Percentiles rank a stretch among this genome's conserved stretches.
Evolutionary conservation across 2,329 filamentous ascomycete genomes (phyloP).

Genomic region (Fusarium falciforme): DNA sequence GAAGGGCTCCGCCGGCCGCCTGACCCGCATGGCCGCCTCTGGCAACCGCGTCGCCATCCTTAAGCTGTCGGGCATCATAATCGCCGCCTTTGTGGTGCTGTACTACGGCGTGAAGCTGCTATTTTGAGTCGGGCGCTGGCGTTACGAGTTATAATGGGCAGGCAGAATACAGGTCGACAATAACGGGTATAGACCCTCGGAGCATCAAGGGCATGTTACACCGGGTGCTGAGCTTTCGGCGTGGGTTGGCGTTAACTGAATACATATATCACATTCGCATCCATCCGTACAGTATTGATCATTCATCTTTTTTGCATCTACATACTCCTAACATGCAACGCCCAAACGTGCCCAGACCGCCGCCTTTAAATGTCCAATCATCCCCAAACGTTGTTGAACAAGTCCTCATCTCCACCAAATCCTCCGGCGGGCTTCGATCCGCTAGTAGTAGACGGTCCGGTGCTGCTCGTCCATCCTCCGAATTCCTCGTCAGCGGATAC

Average conservation of each 20-base stretch:
- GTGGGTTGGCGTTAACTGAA: slow-evolving; percentile 37
- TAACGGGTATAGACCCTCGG: background rate
- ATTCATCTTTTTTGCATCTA: slow-evolving; percentile 45
- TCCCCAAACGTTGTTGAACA: slow-evolving; percentile 97
- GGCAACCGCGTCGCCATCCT: slow-evolving; percentile 93
- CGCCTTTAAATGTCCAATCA: slow-evolving; percentile 51
- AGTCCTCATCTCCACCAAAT: slow-evolving; percentile 79
- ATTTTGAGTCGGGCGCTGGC: slow-evolving; percentile 55
- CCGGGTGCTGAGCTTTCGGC: slow-evolving; percentile 22
- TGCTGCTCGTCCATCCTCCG: slow-evolving; percentile 89
- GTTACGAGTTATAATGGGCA: slow-evolving; percentile 2
- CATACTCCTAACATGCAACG: slow-evolving; percentile 50
- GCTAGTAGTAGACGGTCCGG: slow-evolving; percentile 56
- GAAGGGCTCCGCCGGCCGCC: slow-evolving; percentile 82
- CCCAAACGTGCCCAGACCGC: slow-evolving; percentile 44
- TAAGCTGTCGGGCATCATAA: slow-evolving; percentile 86
- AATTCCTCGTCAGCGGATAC: slow-evolving; percentile 94
- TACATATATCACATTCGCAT: slow-evolving; percentile 19
- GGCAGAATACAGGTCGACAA: background rate
- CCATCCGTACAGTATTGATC: slow-evolving; percentile 25
- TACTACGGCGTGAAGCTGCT: slow-evolving; percentile 78
- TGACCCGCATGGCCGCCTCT: slow-evolving; percentile 89
- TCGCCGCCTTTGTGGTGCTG: slow-evolving; percentile 77
- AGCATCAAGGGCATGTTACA: slow-evolving; percentile 4
- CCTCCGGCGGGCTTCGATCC: slow-evolving; percentile 65